phyloP scores from a whole-genome alignment of 2,329 filamentous ascomycete genomes.

The Pseudogymnoascus sp. region DNA sequence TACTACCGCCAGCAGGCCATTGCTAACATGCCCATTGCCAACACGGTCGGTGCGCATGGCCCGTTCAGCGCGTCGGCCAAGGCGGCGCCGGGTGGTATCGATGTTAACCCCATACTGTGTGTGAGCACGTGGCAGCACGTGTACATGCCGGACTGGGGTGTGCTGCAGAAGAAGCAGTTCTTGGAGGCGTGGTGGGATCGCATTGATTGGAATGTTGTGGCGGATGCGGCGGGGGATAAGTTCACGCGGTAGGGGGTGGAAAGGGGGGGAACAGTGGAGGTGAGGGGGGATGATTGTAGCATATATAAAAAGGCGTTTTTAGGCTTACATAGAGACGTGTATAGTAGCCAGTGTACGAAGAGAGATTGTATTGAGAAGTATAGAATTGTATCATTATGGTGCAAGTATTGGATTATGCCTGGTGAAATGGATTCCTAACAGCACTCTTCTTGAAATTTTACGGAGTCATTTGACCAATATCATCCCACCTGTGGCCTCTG shows the following conservation, averaged over 20 bases:
- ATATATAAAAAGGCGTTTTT: conserved; percentile 1
- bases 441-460: background rate
- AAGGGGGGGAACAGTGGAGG: background rate
- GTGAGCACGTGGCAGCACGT: conserved; percentile 96
- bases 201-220: conserved; percentile 77
- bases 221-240: conserved; percentile 28
- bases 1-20: conserved; percentile 34
- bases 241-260: background rate
- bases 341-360: background rate
- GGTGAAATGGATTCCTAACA: background rate
- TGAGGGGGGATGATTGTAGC: background rate
- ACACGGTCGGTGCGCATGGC: conserved; percentile 27
- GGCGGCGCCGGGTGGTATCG: conserved; percentile 56
- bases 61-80: conserved; percentile 25
- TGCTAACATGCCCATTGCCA: conserved; percentile 27
- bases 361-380: background rate
- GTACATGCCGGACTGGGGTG: conserved; percentile 74
- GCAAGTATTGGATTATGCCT: background rate
- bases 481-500: background rate
- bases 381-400: background rate
- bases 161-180: conserved; percentile 66
- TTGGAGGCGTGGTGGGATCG: conserved; percentile 77
- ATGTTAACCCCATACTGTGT: conserved; percentile 72
- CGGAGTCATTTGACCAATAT: background rate
- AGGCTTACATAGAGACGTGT: conserved; percentile 1